These are phyloP conservation scores for Oemleria cerasiformis DNA, from an alignment of 306 rosid genomes.

Conservation along the genomic window DNA sequence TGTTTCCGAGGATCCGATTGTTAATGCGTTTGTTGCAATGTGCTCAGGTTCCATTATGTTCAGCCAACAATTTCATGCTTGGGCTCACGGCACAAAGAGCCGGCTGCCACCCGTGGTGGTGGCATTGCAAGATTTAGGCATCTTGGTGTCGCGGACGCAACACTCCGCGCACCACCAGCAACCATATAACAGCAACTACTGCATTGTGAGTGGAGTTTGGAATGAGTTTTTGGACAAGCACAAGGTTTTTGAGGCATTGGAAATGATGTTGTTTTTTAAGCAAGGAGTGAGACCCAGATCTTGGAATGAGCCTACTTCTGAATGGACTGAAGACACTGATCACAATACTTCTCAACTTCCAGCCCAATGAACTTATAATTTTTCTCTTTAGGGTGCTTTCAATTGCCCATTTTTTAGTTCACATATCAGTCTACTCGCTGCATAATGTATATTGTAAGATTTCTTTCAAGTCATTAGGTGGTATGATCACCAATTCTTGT, in stretches of 20 bases:
- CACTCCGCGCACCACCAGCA: conserved; percentile 70
- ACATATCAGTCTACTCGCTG: not conserved
- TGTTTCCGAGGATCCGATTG: conserved; percentile 45
- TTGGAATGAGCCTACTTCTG: conserved; percentile 73
- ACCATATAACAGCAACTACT: conserved; percentile 77
- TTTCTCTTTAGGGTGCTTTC: not conserved
- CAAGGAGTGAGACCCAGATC: conserved; percentile 69
- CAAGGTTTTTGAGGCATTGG: conserved; percentile 65
- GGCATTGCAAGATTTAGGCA: conserved; percentile 58
- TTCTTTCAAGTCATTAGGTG: not conserved
- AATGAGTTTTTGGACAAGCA: conserved; percentile 61
- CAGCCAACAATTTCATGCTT: conserved; percentile 94
- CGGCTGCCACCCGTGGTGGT: conserved; percentile 56
- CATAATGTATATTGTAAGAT: conserved; percentile 4
- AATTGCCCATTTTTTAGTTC: not conserved
- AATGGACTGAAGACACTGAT: conserved; percentile 63
- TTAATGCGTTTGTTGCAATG: conserved; percentile 54
- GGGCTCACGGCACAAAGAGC: conserved; percentile 89
- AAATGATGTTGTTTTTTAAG: conserved; percentile 68
- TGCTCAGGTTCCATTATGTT: conserved; percentile 82
- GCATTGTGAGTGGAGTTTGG: conserved; percentile 96
- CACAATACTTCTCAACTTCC: conserved; percentile 26
- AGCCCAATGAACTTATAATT: conserved; percentile 11
- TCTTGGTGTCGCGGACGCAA: conserved; percentile 70
- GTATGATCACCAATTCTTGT: conserved; percentile 1